Evolutionary conservation across 495 filamentous ascomycete genomes (phyloP).

Genomic region (Aspergillus sparsus): DNA sequence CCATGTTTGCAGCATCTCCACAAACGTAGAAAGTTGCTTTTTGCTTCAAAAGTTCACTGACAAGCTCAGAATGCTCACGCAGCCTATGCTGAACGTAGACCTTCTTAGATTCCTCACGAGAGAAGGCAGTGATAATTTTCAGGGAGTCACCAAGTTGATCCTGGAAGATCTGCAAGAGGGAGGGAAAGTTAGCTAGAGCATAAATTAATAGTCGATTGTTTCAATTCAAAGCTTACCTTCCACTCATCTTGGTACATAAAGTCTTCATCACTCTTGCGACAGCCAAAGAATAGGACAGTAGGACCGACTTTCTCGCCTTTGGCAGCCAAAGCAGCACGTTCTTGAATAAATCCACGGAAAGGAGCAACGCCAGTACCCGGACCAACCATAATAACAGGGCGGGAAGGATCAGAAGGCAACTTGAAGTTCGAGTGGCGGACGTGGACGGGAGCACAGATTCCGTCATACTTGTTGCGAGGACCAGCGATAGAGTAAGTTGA

Average conservation of each 20-base stretch:
- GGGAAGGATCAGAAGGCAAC: slow-evolving; percentile 89
- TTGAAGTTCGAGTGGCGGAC: slow-evolving; percentile 99
- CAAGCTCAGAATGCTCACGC: slow-evolving; percentile 74
- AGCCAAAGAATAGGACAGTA: slow-evolving; percentile 93
- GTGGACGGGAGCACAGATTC: slow-evolving; percentile 93
- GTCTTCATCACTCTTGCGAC: slow-evolving; percentile 80
- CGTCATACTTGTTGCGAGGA: slow-evolving; percentile 95
- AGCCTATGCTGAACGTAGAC: slow-evolving; percentile 97
- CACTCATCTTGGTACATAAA: slow-evolving; percentile 92
- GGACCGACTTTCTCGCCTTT: slow-evolving; percentile 84
- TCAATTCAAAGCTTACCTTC: slow-evolving; percentile 64
- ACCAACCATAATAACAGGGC: slow-evolving; percentile 93
- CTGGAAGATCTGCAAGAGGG: slow-evolving; percentile 66
- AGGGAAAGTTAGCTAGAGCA: slow-evolving; percentile 7
- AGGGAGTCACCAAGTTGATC: slow-evolving; percentile 82
- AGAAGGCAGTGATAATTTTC: slow-evolving; percentile 89
- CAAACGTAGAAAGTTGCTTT: slow-evolving; percentile 97
- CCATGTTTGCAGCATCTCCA: slow-evolving; percentile 98
- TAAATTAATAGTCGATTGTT: no score
- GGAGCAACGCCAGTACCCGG: slow-evolving; percentile 97
- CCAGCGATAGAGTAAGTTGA: slow-evolving; percentile 86
- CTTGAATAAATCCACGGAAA: slow-evolving; percentile 93
- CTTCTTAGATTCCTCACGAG: slow-evolving; percentile 75
- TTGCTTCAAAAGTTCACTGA: slow-evolving; percentile 87
- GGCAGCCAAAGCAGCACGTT: slow-evolving; percentile 78